phyloP scores from a whole-genome alignment of 371 early-diverging fungal species.

The Circinella umbellata region DNA sequence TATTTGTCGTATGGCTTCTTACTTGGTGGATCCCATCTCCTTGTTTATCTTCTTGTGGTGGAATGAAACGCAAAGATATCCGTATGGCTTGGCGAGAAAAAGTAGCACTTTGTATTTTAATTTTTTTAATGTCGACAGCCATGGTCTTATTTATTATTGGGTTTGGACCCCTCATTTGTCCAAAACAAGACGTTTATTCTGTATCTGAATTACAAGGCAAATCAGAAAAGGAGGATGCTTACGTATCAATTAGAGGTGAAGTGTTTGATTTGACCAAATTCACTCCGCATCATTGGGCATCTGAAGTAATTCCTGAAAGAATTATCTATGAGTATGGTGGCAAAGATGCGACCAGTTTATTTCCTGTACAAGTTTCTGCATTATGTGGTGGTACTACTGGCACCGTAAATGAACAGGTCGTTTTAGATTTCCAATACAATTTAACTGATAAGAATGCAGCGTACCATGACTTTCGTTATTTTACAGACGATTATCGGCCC shows the following conservation, averaged over 20 bases:
- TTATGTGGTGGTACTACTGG: constrained; percentile 49
- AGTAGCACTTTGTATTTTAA: constrained; percentile 76
- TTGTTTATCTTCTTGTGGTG: constrained; percentile 65
- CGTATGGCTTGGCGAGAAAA: constrained; percentile 90
- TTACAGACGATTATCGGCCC: constrained; percentile 45
- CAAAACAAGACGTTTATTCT: constrained; percentile 74
- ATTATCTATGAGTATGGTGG: constrained; percentile 68
- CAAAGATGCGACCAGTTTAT: constrained; percentile 65
- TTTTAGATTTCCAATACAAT: constrained; percentile 43
- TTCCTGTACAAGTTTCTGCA: constrained; percentile 78
- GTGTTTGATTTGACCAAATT: constrained; percentile 73
- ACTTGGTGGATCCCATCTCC: constrained; percentile 92
- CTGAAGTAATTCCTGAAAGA: constrained; percentile 48
- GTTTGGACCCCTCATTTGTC: constrained; percentile 87
- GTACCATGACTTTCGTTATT: constrained; percentile 47
- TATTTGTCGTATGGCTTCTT: constrained; percentile 78
- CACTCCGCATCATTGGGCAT: constrained; percentile 57
- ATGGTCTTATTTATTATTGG: constrained; percentile 71
- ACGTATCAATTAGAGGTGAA: constrained; percentile 73
- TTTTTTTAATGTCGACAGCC: constrained; percentile 62
- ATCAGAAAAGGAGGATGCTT: constrained; percentile 42
- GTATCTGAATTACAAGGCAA: constrained; percentile 45
- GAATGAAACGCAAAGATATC: constrained; percentile 81
- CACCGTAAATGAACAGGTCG: constrained; percentile 35
- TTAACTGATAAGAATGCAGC: constrained; percentile 41